Evolutionary conservation across 495 filamentous ascomycete genomes (phyloP).

Genomic region (Lineolata rhizophorae): DNA sequence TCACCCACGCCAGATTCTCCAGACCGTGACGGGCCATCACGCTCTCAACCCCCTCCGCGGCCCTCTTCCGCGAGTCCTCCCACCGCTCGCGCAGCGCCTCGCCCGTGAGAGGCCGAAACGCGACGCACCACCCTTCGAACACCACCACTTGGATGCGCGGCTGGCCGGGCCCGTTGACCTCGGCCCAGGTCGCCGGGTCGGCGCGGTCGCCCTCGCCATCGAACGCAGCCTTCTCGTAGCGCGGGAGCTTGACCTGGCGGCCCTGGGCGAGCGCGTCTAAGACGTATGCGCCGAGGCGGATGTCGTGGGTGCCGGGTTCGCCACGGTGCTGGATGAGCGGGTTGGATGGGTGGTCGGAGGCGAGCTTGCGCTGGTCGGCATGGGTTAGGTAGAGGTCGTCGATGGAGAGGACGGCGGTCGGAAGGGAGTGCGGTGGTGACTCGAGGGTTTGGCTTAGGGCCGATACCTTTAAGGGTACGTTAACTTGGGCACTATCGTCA

Average conservation of each 20-base stretch:
- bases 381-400: slow-evolving; percentile 81
- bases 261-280: slow-evolving; percentile 36
- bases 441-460: slow-evolving; percentile 42
- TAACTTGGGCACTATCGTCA: too few species aligned
- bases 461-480: slow-evolving; percentile 27
- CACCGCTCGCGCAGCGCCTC: slow-evolving; percentile 32
- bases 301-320: slow-evolving; percentile 71
- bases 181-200: slow-evolving; percentile 33
- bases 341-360: slow-evolving; percentile 41
- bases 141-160: slow-evolving; percentile 41
- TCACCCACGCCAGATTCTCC: slow-evolving; percentile 49
- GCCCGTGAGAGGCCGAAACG: slow-evolving; percentile 46
- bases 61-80: slow-evolving; percentile 24
- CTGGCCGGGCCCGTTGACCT: slow-evolving; percentile 33
- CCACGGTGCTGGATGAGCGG: slow-evolving; percentile 62
- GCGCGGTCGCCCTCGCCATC: slow-evolving; percentile 59
- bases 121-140: slow-evolving; percentile 86
- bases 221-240: slow-evolving; percentile 68
- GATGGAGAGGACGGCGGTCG: slow-evolving; percentile 61
- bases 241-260: slow-evolving; percentile 37
- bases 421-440: slow-evolving; percentile 39
- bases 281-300: slow-evolving; percentile 36
- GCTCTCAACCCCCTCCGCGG: too few species aligned
- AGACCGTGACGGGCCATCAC: slow-evolving; percentile 30
- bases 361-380: slow-evolving; percentile 46